A percentile compares a stretch with the other conserved stretches of the same genome.
Conservation (phyloP, 2,329 filamentous ascomycete species). For the Aurifilum marmelostoma region DNA sequence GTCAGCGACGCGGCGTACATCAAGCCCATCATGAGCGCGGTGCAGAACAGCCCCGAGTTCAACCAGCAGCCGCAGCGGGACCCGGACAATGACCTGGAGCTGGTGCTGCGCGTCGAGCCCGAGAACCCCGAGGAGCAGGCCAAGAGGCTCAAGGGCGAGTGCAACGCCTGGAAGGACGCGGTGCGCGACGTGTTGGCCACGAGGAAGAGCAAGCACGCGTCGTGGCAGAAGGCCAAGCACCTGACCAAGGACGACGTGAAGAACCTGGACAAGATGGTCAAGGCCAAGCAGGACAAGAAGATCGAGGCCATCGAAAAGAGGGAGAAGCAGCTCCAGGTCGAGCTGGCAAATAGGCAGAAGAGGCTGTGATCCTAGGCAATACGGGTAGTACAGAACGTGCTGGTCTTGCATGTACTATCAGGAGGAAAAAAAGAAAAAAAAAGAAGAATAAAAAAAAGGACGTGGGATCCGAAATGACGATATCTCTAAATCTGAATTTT, state of each 20-base stretch:
- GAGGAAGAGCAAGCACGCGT: constrained; percentile 53
- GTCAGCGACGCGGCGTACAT: constrained; percentile 48
- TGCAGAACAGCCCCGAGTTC: constrained; percentile 56
- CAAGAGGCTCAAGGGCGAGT: constrained; percentile 48
- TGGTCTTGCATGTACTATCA: no score
- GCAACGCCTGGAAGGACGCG: constrained; percentile 55
- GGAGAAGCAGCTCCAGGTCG: constrained; percentile 53
- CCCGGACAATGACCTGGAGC: constrained; percentile 62
- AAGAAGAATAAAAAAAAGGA: no score
- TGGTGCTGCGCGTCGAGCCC: constrained; percentile 57
- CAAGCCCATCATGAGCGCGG: constrained; percentile 59
- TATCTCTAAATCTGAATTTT: constrained; percentile 5
- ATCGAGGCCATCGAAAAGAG: constrained; percentile 53
- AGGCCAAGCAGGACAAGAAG: constrained; percentile 57
- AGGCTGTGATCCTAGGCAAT: constrained; percentile 15
- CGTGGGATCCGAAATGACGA: neutral
- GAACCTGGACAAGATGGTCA: constrained; percentile 50
- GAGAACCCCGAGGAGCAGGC: constrained; percentile 53
- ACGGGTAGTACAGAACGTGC: constrained; percentile 5
- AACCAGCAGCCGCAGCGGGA: constrained; percentile 64
- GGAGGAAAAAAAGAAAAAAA: no score
- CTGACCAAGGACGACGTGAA: constrained; percentile 49
- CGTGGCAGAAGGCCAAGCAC: constrained; percentile 49
- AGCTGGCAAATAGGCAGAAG: constrained; percentile 39
- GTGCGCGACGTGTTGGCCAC: constrained; percentile 52